These are phyloP conservation scores for Solanum bukasovii DNA, from an alignment of 257 asterid species.

Conservation along the genomic window DNA sequence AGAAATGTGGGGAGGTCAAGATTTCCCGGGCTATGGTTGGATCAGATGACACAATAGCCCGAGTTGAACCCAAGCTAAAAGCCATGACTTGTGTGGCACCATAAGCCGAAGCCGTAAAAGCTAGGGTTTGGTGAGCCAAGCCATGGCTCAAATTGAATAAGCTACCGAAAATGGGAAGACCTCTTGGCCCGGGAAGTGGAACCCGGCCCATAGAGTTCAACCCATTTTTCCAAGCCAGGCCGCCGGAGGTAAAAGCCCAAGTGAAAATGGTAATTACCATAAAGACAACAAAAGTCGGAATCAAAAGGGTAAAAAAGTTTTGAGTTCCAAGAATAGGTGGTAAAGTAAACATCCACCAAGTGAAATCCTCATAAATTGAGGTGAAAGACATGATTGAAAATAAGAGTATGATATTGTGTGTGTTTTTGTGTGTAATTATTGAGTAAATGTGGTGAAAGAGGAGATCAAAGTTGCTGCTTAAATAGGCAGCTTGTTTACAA, in stretches of 20 bases:
- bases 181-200: conserved; percentile 42
- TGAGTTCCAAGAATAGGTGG: conserved; percentile 33
- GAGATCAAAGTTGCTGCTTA: conserved; percentile 10
- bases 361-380: conserved; percentile 16
- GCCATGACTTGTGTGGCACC: conserved; percentile 39
- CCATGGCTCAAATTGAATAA: conserved; percentile 46
- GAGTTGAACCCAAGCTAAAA: conserved; percentile 49
- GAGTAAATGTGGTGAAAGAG: neutral
- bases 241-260: conserved; percentile 38
- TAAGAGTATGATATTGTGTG: neutral
- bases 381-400: conserved; percentile 25
- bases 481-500: conserved; percentile 26
- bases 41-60: conserved; percentile 32
- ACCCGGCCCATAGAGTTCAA: conserved; percentile 20
- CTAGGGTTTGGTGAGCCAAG: conserved; percentile 51
- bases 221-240: conserved; percentile 45
- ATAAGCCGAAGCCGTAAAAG: conserved; percentile 25
- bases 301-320: neutral
- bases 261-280: conserved; percentile 16
- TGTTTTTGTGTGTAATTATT: neutral
- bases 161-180: conserved; percentile 57
- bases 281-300: neutral
- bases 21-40: conserved; percentile 39
- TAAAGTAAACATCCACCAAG: conserved; percentile 31
- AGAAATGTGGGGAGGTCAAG: conserved; percentile 40